Conservation (phyloP, 2,329 filamentous ascomycete species). For the Sclerotinia sclerotiorum region DNA sequence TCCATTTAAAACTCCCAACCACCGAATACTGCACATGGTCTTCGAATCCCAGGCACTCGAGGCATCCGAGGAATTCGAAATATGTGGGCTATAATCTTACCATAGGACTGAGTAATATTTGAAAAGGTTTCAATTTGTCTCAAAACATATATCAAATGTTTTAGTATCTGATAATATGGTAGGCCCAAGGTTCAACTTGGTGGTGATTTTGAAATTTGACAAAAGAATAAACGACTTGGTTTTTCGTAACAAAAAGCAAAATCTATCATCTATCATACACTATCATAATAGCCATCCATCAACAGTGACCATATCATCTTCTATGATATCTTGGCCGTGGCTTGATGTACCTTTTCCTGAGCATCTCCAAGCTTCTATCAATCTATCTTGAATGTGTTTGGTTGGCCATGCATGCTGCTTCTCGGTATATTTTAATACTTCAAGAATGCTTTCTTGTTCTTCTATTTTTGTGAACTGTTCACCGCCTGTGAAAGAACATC, state of each 20-base stretch:
- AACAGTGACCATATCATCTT: not conserved
- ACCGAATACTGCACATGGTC: not conserved
- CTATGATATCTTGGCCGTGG: not conserved
- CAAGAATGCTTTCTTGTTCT: constrained; percentile 39
- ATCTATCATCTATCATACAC: not conserved
- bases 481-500: constrained; percentile 25
- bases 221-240: not conserved
- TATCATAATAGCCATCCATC: not conserved
- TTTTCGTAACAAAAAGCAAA: not conserved
- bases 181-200: not conserved
- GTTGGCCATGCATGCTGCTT: constrained; percentile 43
- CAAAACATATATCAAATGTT: not conserved
- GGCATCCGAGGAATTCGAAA: not conserved
- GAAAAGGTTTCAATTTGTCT: not conserved
- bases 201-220: not conserved
- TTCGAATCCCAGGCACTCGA: not conserved
- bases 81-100: not conserved
- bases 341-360: not conserved
- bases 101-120: no score
- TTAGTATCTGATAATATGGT: not conserved
- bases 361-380: constrained; percentile 41
- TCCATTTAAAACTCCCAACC: not conserved
- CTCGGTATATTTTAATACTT: constrained; percentile 34
- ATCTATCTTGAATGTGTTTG: constrained; percentile 36
- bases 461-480: constrained; percentile 38